A percentile compares a stretch with the other conserved stretches of the same genome.
Conservation (phyloP, 768 basidiomycete species). For the Tylopilus plumbeoviolaceoides region DNA sequence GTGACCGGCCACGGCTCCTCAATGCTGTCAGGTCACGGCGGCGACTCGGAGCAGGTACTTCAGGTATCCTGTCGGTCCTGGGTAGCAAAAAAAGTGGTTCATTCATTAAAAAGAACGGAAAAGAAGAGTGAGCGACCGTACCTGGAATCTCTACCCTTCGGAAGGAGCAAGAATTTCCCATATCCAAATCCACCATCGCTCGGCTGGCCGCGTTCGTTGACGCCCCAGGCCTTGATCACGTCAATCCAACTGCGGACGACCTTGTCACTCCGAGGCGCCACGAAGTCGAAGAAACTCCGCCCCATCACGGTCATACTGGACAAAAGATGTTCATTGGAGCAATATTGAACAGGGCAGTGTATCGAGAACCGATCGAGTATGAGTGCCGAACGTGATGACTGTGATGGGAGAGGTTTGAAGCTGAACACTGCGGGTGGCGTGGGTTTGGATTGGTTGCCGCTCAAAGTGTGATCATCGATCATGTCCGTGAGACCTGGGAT, state of each 20-base stretch:
- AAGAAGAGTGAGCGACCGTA: constrained; percentile 1
- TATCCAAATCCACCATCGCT: constrained; percentile 85
- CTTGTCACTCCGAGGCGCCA: constrained; percentile 56
- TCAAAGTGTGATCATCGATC: constrained; percentile 5
- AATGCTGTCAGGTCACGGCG: constrained; percentile 26
- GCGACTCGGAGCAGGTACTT: constrained; percentile 27
- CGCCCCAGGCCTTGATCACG: constrained; percentile 77
- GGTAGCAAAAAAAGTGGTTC: neutral
- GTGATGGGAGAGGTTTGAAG: constrained; percentile 62
- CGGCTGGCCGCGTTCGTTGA: constrained; percentile 79
- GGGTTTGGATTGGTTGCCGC: constrained; percentile 5
- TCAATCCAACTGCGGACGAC: constrained; percentile 72
- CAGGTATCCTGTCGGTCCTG: constrained; percentile 27
- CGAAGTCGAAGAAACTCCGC: constrained; percentile 74
- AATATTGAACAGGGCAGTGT: constrained; percentile 63
- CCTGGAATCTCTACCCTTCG: constrained; percentile 63
- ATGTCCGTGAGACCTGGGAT: constrained; percentile 17
- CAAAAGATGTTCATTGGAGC: constrained; percentile 69
- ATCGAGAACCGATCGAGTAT: constrained; percentile 76
- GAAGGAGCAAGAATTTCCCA: constrained; percentile 58
- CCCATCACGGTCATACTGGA: constrained; percentile 55
- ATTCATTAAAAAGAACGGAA: neutral
- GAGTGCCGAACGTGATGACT: constrained; percentile 73
- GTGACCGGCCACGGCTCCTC: constrained; percentile 11
- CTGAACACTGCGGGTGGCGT: constrained; percentile 33